phyloP scores from a whole-genome alignment of 2,329 filamentous ascomycete species.

The Aspergillus fijiensis region DNA sequence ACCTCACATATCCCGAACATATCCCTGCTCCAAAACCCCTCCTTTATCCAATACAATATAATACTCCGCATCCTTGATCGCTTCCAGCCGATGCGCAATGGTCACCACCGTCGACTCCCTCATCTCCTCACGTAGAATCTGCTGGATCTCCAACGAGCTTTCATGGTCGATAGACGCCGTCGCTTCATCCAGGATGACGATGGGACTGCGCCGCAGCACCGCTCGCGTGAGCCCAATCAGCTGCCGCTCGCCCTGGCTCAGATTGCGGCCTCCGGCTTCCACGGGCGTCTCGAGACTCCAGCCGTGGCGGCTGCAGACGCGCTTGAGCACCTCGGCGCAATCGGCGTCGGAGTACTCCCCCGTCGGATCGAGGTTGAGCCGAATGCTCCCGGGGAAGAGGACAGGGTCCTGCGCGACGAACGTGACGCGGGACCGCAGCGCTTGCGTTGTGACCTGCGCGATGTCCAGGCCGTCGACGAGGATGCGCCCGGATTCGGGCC shows the following conservation, averaged over 20 bases:
- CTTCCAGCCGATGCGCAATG: conserved; percentile 64
- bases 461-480: conserved; percentile 62
- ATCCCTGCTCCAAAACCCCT: conserved; percentile 37
- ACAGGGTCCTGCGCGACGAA: conserved; percentile 68
- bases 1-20: conserved; percentile 25
- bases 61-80: conserved; percentile 59
- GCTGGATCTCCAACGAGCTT: conserved; percentile 52
- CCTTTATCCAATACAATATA: conserved; percentile 56
- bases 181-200: conserved; percentile 66
- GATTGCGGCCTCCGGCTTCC: conserved; percentile 61
- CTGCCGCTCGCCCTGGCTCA: conserved; percentile 65
- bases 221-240: conserved; percentile 65
- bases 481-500: conserved; percentile 57
- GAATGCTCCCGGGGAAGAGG: conserved; percentile 62
- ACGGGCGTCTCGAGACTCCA: conserved; percentile 59
- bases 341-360: conserved; percentile 57
- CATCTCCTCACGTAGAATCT: conserved; percentile 38
- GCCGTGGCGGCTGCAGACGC: conserved; percentile 55
- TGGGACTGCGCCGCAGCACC: conserved; percentile 58
- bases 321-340: conserved; percentile 54
- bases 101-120: conserved; percentile 58
- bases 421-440: conserved; percentile 61
- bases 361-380: conserved; percentile 63
- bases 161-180: conserved; percentile 65
- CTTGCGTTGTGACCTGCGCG: conserved; percentile 57